A percentile compares a stretch with the other conserved stretches of the same genome.
Evolutionary conservation across 129 eudicot species (phyloP).

Genomic region (Helianthus tuberosus): DNA sequence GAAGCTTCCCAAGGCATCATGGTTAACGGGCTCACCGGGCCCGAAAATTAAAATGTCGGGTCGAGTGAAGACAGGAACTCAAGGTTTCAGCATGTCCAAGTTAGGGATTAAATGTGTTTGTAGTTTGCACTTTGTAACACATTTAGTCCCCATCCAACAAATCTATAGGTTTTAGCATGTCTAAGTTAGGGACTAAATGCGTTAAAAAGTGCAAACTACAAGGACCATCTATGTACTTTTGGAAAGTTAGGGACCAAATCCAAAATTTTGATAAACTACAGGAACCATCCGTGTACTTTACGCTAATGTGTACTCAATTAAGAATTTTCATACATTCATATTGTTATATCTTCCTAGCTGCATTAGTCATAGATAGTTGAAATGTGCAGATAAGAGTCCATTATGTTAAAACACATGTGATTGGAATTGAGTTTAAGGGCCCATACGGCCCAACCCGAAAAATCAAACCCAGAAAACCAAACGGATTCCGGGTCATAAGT

Average conservation of each 20-base stretch:
- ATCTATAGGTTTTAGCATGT: conserved; percentile 23
- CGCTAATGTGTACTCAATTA: conserved; percentile 1
- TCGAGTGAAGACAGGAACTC: conserved; percentile 31
- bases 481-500: neutral
- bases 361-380: neutral
- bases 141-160: too few relatives aligned
- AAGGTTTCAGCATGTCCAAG: conserved; percentile 23
- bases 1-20: neutral
- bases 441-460: neutral
- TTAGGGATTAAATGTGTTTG: too few relatives aligned
- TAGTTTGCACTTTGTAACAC: too few relatives aligned
- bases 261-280: too few relatives aligned
- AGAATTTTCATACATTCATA: neutral
- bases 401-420: neutral
- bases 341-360: neutral
- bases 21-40: conserved; percentile 13
- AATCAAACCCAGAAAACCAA: neutral
- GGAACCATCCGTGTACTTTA: too few relatives aligned
- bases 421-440: too few relatives aligned
- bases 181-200: too few relatives aligned
- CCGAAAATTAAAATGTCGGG: conserved; percentile 5
- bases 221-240: too few relatives aligned
- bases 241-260: too few relatives aligned
- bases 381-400: neutral
- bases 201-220: too few relatives aligned